Percentiles rank a stretch among this genome's conserved stretches.
phyloP scores from a whole-genome alignment of 2,329 filamentous ascomycete genomes.

The Juglanconis oblonga region DNA sequence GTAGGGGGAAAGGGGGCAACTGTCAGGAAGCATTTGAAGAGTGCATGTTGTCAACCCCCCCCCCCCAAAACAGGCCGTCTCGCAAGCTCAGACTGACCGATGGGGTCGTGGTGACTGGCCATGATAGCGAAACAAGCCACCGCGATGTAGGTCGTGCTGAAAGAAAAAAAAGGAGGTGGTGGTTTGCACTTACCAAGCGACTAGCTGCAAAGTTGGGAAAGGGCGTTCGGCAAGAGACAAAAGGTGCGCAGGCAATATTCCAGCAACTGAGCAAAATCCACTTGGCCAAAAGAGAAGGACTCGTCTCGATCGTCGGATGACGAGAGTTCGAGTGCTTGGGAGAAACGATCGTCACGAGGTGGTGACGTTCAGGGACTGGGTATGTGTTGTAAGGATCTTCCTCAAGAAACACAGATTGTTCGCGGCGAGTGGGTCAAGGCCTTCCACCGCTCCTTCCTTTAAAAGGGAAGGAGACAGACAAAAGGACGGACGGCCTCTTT shows the following conservation, averaged over 20 bases:
- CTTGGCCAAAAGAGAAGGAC: neutral
- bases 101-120: neutral
- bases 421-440: neutral
- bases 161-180: neutral
- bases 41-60: neutral
- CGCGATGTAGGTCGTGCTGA: neutral
- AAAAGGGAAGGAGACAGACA: neutral
- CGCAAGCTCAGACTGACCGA: neutral
- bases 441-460: constrained; percentile 5
- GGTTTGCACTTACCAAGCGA: constrained; percentile 15
- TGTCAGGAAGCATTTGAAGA: neutral
- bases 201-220: constrained; percentile 5
- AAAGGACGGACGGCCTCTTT: neutral
- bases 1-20: neutral
- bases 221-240: constrained; percentile 8
- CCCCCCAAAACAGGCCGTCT: neutral
- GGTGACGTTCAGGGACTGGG: neutral
- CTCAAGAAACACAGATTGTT: neutral
- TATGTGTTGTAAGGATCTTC: neutral
- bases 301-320: constrained; percentile 17
- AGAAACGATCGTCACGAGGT: neutral
- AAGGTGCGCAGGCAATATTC: constrained; percentile 30
- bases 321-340: constrained; percentile 13
- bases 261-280: constrained; percentile 25
- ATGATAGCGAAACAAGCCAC: neutral